Conservation (phyloP, 75 land plant genomes). For the Pinus albicaulis region DNA sequence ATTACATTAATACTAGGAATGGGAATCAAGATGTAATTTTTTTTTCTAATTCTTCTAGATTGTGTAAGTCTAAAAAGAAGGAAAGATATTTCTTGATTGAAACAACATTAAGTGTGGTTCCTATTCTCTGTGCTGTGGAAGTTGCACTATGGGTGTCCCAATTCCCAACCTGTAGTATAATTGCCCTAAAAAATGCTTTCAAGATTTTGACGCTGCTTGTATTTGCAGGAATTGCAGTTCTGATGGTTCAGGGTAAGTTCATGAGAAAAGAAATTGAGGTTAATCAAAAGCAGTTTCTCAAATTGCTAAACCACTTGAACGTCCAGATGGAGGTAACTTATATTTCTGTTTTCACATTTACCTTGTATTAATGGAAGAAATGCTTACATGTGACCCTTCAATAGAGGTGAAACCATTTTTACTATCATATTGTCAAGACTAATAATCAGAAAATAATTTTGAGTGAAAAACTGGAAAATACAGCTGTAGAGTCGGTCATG, state of each 20-base stretch:
- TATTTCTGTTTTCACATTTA: background rate
- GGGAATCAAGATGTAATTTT: background rate
- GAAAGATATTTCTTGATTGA: background rate
- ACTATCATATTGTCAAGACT: background rate
- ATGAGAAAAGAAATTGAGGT: slow-evolving; percentile 32
- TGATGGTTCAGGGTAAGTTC: slow-evolving; percentile 28
- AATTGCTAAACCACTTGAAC: slow-evolving; percentile 18
- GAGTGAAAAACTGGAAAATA: background rate
- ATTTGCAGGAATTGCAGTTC: slow-evolving; percentile 26
- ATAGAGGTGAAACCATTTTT: background rate
- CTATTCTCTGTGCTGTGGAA: too few species aligned
- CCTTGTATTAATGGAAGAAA: background rate
- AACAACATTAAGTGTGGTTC: background rate
- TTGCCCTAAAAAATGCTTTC: background rate
- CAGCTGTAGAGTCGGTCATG: background rate
- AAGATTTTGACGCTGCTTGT: background rate
- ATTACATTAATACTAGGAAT: too few species aligned
- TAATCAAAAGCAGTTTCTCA: slow-evolving; percentile 24
- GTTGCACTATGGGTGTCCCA: background rate
- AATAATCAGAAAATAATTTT: background rate
- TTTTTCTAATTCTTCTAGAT: background rate
- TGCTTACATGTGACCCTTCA: background rate
- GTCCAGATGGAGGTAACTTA: slow-evolving; percentile 25
- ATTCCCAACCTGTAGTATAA: background rate
- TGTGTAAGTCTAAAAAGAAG: background rate